Base-by-base conservation (phyloP, 257 asterid species). In the Anisodus tanguticus region DNA sequence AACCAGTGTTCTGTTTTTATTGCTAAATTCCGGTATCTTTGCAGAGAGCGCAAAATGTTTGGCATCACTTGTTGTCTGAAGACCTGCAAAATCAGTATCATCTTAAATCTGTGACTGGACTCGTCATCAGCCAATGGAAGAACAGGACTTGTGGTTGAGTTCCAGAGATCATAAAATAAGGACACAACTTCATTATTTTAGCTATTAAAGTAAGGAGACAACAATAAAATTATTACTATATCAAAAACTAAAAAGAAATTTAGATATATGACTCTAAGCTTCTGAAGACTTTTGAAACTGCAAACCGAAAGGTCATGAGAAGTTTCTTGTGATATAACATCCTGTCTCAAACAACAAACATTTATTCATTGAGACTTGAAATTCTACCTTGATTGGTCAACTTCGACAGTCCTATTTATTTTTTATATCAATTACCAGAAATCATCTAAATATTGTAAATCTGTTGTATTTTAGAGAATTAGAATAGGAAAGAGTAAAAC, bases 11-110 rank as follows among this genome's bases (percentile, higher is more conserved):
- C 94, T 93, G 79, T 97, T 92, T 91, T 89, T 97, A 93, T 97
- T 97, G 91, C 91, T 93, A 89, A 95, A 95, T 64, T 95, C 98
- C 0, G 97, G 97, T 85, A 95, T 86, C 93, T 97, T 97, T 10
- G 99, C 99, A 37, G 99, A 97, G 82, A 95, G 89, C 16, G 99
- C 97, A 45, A 83, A 97, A 89, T 95, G 98, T 85, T 87, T 90
- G 19, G 99, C 98, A 88, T 97, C 99, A 13, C 86, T 90, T 71
- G 90, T 15, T 4, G 99, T 96, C 89, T 96, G 97, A 88, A 96
- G 85, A 86, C 99, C 99, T 96, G 94, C 67, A 89, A 87, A 39
- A 53, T 77, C 63, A 51, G 15, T 71, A 45, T 71, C 39, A 71
- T n/a, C 6, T 71, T 71, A 71, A 59, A 43, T 16, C 19, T 39